Evolutionary conservation across 768 basidiomycete genomes (phyloP).

Genomic region (Nidula microcarpa): DNA sequence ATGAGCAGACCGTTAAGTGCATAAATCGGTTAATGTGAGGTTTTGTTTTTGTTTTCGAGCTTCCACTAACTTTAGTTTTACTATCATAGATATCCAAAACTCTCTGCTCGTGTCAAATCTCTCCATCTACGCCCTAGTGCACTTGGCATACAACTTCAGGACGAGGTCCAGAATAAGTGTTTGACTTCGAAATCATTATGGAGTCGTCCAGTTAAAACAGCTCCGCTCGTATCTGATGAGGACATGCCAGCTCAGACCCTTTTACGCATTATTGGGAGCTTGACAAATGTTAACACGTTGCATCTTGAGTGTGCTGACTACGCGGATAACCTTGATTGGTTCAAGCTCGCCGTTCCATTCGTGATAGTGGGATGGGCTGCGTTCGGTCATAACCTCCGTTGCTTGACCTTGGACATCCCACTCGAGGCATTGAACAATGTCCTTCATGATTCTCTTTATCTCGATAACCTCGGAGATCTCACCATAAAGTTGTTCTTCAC

Average conservation of each 20-base stretch:
- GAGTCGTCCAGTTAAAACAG: not conserved
- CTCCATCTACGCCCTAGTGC: slow-evolving; percentile 1
- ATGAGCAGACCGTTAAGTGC: not conserved
- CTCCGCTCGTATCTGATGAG: not conserved
- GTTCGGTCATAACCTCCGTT: slow-evolving; percentile 12
- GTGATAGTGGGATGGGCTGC: slow-evolving; percentile 14
- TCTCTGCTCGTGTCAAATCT: not conserved
- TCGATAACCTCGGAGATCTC: slow-evolving; percentile 14
- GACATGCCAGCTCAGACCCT: not conserved
- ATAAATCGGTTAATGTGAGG: not conserved
- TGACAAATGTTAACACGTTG: not conserved
- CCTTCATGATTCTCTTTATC: slow-evolving; percentile 3
- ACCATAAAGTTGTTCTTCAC: slow-evolving; percentile 12
- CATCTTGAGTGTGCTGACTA: not conserved
- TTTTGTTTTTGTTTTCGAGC: not conserved
- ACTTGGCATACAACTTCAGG: not conserved
- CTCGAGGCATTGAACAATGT: slow-evolving; percentile 13
- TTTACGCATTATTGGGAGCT: not conserved
- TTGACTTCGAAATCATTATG: not conserved
- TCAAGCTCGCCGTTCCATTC: slow-evolving; percentile 4
- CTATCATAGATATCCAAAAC: not conserved
- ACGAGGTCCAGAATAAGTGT: not conserved
- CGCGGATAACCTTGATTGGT: not conserved
- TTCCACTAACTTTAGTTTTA: not conserved
- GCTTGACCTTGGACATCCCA: slow-evolving; percentile 14